phyloP scores from a whole-genome alignment of 1,284 basidiomycete species.

The Sporisorium sorghi region DNA sequence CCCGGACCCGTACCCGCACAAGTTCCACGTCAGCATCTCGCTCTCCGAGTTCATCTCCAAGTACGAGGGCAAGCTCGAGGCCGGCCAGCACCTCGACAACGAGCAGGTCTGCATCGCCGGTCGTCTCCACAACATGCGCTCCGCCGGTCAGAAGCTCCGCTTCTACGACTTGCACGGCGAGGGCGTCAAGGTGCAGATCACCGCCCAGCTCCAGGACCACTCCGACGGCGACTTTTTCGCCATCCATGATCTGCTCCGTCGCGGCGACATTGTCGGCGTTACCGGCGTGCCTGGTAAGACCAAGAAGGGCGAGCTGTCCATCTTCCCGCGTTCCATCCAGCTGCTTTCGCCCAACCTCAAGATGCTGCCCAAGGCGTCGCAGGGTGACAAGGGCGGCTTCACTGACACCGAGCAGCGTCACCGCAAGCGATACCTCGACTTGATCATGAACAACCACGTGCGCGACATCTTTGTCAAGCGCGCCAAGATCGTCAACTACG shows the following conservation, averaged over 20 bases:
- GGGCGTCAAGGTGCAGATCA: conserved; percentile 92
- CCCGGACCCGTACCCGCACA: conserved; percentile 95
- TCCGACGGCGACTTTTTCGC: conserved; percentile 75
- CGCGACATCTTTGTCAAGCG: conserved; percentile 92
- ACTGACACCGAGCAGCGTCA: conserved; percentile 93
- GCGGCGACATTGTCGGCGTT: conserved; percentile 96
- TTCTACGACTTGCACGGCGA: conserved; percentile 97
- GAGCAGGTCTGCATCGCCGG: conserved; percentile 80
- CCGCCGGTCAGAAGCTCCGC: conserved; percentile 83
- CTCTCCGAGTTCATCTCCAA: conserved; percentile 81
- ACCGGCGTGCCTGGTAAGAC: conserved; percentile 89
- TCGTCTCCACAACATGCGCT: conserved; percentile 89
- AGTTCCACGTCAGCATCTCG: conserved; percentile 90
- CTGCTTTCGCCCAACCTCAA: conserved; percentile 96
- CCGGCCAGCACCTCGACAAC: conserved; percentile 61
- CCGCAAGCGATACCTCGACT: conserved; percentile 97
- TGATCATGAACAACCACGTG: conserved; percentile 92
- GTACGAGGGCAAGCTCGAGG: conserved; percentile 75
- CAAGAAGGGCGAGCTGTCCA: conserved; percentile 94
- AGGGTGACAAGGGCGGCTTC: conserved; percentile 74
- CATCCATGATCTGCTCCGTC: conserved; percentile 87
- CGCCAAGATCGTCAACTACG: conserved; percentile 71
- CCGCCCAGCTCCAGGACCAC: conserved; percentile 85
- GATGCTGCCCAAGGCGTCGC: conserved; percentile 77
- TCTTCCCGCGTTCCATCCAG: conserved; percentile 82